These are phyloP conservation scores for Pleurotus djamor DNA, from an alignment of 768 basidiomycete genomes.

Conservation along the genomic window DNA sequence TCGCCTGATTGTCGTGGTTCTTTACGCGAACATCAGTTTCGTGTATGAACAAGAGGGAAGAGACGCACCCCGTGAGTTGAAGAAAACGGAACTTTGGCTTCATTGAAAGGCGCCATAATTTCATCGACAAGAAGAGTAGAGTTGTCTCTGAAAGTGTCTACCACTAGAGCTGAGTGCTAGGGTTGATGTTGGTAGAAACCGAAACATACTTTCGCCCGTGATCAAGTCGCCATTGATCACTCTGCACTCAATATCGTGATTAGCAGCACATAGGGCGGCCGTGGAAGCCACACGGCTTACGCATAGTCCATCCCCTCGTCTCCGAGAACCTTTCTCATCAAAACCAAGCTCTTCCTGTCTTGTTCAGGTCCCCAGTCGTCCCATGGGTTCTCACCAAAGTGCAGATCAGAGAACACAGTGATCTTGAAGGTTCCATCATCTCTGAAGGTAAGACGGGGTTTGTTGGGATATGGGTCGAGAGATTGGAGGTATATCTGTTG, in stretches of 20 bases:
- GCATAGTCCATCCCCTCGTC: slow-evolving; percentile 70
- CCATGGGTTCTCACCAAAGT: slow-evolving; percentile 77
- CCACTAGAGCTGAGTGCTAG: background rate
- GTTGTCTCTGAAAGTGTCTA: slow-evolving; percentile 68
- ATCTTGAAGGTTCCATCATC: slow-evolving; percentile 66
- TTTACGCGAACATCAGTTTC: slow-evolving; percentile 18
- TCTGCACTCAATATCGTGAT: slow-evolving; percentile 24
- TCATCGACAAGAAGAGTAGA: slow-evolving; percentile 64
- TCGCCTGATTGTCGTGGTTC: slow-evolving; percentile 75
- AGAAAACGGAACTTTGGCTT: slow-evolving; percentile 59
- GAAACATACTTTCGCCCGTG: slow-evolving; percentile 58
- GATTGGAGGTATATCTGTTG: background rate
- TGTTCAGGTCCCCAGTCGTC: slow-evolving; percentile 66
- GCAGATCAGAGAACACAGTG: slow-evolving; percentile 72
- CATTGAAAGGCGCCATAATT: slow-evolving; percentile 60
- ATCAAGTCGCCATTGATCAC: slow-evolving; percentile 75
- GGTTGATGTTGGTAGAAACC: background rate
- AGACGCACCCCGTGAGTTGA: slow-evolving; percentile 61
- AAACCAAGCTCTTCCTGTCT: slow-evolving; percentile 55
- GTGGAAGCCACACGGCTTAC: slow-evolving; percentile 30
- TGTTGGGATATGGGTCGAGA: slow-evolving; percentile 36
- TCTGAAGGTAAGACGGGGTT: slow-evolving; percentile 51
- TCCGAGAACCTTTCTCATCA: slow-evolving; percentile 56
- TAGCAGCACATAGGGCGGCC: background rate
- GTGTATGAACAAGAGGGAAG: background rate